Conservation (phyloP, 202 grass and related monocot genomes). For the Cymbopogon flexuosus region DNA sequence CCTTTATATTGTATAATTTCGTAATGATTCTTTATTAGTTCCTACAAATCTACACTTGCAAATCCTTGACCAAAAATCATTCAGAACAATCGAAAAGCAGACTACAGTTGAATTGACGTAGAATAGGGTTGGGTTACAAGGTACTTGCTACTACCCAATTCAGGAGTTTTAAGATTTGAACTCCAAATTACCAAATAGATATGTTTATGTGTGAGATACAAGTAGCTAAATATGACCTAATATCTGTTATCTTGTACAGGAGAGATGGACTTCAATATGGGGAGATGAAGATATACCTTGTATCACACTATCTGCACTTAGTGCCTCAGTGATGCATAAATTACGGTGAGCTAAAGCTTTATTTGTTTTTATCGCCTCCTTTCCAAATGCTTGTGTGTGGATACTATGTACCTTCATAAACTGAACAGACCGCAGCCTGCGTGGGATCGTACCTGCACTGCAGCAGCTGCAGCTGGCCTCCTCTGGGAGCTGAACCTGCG, state of each 20-base stretch:
- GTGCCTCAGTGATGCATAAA: conserved; percentile 86
- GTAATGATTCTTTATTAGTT: not conserved
- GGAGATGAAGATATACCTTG: conserved; percentile 76
- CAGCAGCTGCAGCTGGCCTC: conserved; percentile 71
- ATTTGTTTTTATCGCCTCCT: not conserved
- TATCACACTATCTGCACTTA: conserved; percentile 59
- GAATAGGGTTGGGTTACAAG: not conserved
- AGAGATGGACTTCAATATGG: conserved; percentile 58
- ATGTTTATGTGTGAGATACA: not conserved
- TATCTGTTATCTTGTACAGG: conserved; percentile 44
- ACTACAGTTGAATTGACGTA: not conserved
- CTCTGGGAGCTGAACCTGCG: conserved; percentile 62
- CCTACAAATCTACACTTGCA: not conserved
- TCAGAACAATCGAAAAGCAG: not conserved
- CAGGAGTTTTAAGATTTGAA: not conserved
- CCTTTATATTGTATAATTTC: not conserved
- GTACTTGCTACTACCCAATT: not conserved
- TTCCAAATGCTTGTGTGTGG: not conserved
- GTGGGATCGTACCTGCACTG: conserved; percentile 85
- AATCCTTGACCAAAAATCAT: not conserved
- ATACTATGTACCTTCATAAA: not conserved
- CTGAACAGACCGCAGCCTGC: conserved; percentile 72
- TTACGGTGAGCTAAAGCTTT: conserved; percentile 47
- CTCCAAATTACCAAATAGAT: not conserved
- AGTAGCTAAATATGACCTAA: conserved; percentile 3